phyloP scores from a whole-genome alignment of 2,329 filamentous ascomycete genomes.

The Ophiostoma montium region DNA sequence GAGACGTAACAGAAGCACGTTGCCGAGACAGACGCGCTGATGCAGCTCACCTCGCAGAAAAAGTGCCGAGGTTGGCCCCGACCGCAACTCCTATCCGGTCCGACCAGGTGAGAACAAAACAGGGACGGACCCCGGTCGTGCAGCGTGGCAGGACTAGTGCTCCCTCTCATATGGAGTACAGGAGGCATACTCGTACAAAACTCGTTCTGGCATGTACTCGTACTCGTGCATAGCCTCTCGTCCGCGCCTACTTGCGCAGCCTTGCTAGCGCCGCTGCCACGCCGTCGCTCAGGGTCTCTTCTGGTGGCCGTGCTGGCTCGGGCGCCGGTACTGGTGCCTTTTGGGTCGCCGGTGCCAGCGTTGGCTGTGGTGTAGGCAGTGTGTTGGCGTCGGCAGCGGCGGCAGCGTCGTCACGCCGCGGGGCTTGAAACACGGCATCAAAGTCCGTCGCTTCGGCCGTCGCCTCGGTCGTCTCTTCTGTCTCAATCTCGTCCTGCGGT shows the following conservation, averaged over 20 bases:
- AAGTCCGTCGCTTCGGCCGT: background rate
- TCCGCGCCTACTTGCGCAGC: slow-evolving; percentile 22
- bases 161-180: background rate
- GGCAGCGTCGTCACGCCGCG: background rate
- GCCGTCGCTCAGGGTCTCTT: slow-evolving; percentile 37
- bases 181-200: background rate
- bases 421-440: slow-evolving; percentile 6
- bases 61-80: background rate
- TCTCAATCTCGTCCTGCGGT: background rate
- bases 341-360: background rate
- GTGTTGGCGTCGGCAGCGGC: background rate
- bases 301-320: slow-evolving; percentile 21
- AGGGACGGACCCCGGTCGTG: background rate
- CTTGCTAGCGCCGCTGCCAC: slow-evolving; percentile 47
- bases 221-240: no score
- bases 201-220: no score
- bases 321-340: slow-evolving; percentile 21
- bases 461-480: background rate
- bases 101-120: no score
- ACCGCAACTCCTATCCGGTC: background rate
- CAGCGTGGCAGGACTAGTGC: background rate
- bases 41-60: background rate
- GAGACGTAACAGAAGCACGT: no score
- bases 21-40: background rate
- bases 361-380: background rate